Evolutionary conservation across 2,329 filamentous ascomycete species (phyloP).

Genomic region (Teratosphaeria gauchensis): DNA sequence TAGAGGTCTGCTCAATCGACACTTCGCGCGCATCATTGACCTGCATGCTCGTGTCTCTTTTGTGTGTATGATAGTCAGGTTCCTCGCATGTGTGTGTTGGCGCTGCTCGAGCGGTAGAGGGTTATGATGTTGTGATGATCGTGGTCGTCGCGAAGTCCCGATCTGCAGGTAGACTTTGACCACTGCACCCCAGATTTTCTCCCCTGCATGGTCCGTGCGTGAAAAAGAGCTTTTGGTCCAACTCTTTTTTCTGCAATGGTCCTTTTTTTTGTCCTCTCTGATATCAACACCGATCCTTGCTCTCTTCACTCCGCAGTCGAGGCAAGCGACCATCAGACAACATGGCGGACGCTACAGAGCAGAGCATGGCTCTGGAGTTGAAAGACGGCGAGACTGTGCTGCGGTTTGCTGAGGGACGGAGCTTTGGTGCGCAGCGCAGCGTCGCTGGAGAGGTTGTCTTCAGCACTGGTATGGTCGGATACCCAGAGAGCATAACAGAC

Average conservation of each 20-base stretch:
- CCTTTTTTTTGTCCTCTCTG: background rate
- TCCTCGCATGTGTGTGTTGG: no score
- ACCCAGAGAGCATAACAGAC: slow-evolving; percentile 86
- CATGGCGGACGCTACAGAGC: background rate
- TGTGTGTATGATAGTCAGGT: no score
- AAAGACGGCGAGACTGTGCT: slow-evolving; percentile 62
- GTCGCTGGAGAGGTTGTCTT: slow-evolving; percentile 96
- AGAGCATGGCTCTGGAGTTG: slow-evolving; percentile 70
- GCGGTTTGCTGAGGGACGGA: slow-evolving; percentile 75
- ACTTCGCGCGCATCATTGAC: no score
- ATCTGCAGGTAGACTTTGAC: background rate
- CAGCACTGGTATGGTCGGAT: slow-evolving; percentile 98
- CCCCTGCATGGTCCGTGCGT: background rate
- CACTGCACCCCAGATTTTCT: background rate
- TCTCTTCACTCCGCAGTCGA: background rate
- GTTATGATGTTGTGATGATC: background rate
- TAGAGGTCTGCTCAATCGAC: no score
- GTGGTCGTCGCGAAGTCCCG: background rate
- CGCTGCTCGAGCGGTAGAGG: no score
- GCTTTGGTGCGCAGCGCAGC: slow-evolving; percentile 92
- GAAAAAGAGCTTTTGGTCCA: background rate
- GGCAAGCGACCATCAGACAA: background rate
- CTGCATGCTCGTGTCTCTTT: no score
- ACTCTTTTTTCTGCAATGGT: background rate
- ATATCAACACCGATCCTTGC: background rate